Conservation (phyloP, 108 stramenopile species). For the Cyclostephanos tholiformis region DNA sequence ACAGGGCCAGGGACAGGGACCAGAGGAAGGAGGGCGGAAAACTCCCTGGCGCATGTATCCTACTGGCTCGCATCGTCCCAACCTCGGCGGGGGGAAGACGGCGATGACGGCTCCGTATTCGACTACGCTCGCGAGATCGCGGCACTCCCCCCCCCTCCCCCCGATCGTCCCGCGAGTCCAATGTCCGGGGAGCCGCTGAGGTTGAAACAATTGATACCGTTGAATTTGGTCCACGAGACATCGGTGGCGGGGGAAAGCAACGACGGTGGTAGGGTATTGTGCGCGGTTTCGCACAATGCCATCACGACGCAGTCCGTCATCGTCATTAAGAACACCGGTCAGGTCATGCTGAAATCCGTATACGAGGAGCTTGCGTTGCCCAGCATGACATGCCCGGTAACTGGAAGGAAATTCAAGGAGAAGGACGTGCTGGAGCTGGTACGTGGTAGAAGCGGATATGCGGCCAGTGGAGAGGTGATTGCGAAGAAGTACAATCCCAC, state of each 20-base stretch:
- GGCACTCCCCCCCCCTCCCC: conserved; percentile 47
- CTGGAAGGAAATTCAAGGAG: conserved; percentile 71
- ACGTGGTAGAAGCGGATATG: conserved; percentile 78
- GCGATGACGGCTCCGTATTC: conserved; percentile 15
- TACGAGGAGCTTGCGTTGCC: conserved; percentile 66
- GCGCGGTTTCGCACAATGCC: conserved; percentile 79
- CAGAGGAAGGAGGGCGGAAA: conserved; percentile 33
- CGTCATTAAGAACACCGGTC: conserved; percentile 70
- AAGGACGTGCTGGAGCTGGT: conserved; percentile 71
- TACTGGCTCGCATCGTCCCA: conserved; percentile 87
- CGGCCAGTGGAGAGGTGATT: conserved; percentile 60
- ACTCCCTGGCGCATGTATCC: conserved; percentile 57
- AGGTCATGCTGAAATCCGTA: conserved; percentile 70
- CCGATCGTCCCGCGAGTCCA: conserved; percentile 86
- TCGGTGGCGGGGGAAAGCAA: neutral
- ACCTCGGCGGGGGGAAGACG: conserved; percentile 47
- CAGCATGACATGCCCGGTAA: conserved; percentile 71
- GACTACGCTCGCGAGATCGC: conserved; percentile 33
- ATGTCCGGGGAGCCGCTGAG: conserved; percentile 76
- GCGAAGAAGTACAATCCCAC: conserved; percentile 79
- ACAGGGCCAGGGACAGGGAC: conserved; percentile 39
- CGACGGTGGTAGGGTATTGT: conserved; percentile 45
- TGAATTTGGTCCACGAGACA: conserved; percentile 33
- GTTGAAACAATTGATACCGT: conserved; percentile 72
- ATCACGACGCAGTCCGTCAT: conserved; percentile 78